Evolutionary conservation across 345 rosid species (phyloP), one percentile per base, ranked within the genome.

Genomic region (Luvunga scandens): DNA sequence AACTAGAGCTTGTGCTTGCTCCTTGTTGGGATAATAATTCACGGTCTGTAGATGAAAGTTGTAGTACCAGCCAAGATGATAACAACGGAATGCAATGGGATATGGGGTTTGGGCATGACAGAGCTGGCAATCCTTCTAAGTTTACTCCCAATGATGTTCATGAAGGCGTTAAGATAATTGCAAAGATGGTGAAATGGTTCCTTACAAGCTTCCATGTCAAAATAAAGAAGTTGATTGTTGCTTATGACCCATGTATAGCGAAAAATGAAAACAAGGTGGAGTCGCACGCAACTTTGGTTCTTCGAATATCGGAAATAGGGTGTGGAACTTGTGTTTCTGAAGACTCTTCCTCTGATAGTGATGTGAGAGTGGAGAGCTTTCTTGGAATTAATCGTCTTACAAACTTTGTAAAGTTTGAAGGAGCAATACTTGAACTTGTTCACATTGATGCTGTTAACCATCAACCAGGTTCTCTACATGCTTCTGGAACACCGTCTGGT

Each of bases 131-230:
- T 78, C 61, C 76, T 73, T 81, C 77, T 57, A 89, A 80, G 57
- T 74, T 89, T 78, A 78, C 86, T 16, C 79, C 86, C 31, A 78
- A 77, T 63, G 91, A 91, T 90, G 91, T 96, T 77, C 99, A 96
- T 78, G 97, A 96, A 86, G 99, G 99, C 42, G 99, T 96, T 53
- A 96, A 94, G 87, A 88, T 93, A 9, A 95, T 96, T 83, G 99
- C 98, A 1, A 94, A 90, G 91, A 89, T 96, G 88, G 97, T 96
- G 24, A 96, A 90, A 72, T 90, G 95, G 98, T 85, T 96, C 80
- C 88, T 96, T 65, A 84, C 94, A 12, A 96, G 97, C 77, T 96
- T 94, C 83, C 88, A 89, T 82, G 83, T 92, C 69, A 92, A 85
- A 78, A 84, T 96, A 66, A 91, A 85, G 78, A 93, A 84, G 71